Evolutionary conservation across 202 grass and related monocot species (phyloP), one percentile per base, ranked within the genome.

Genomic region (Panicum hallii): DNA sequence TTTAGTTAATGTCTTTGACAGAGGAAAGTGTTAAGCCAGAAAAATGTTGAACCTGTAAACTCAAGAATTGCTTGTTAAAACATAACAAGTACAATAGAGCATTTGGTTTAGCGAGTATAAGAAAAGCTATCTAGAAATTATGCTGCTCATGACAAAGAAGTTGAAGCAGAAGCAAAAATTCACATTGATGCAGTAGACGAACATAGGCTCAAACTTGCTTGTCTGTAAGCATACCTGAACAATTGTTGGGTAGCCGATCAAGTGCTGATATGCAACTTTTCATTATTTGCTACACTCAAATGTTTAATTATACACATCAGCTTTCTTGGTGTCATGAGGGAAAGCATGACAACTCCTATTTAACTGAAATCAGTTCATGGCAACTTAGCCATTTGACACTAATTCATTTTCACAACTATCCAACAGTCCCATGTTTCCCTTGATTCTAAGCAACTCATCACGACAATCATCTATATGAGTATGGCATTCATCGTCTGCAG

Each of bases 401-500:
- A 90, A 28, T 28, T 90, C 72, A 75, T 62, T 71, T 73, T 85
- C 72, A 87, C 60, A 67, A 15, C 16, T 73, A 77, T 94, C 44
- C 54, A 23, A 82, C 49, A 82, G 68, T 52, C 41, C 50, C 85
- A 95, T 86, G 86, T 95, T 92, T 49, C 80, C 86, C 68, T 79
- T 85, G 12, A 90, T 28, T 88, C 88, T 89, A 73, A 80, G 43
- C 72, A 89, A 78, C 64, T 94, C 90, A 0, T 9, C 44, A 53
- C 58, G 78, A 20, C 89, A 90, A 9, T 83, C 71, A 17, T 84
- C 84, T 69, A 84, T 87, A 48, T 89, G 70, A 16, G 72, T 8
- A 50, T 99, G 93, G 72, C 42, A 79, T 79, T 88, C 76, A 55
- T 89, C 90, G 47, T 89, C 86, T 61, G 89, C 85, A 43, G 84